phyloP scores from a whole-genome alignment of 352 stramenopile genomes.

The Phytopythium vexans region DNA sequence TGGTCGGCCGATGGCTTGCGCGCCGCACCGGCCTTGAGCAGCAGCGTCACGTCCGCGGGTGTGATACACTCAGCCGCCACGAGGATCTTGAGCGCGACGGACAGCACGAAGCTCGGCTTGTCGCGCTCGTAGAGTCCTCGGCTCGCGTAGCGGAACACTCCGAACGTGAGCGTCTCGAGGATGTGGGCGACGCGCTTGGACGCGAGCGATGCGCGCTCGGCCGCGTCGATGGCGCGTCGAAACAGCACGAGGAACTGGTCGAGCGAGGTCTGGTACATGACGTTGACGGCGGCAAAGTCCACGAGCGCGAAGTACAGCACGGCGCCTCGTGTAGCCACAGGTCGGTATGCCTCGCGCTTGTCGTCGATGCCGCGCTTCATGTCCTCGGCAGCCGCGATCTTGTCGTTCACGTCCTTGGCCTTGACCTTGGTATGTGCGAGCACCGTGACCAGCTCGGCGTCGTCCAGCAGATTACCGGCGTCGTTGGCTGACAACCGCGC shows the following conservation, averaged over 20 bases:
- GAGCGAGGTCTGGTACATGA: constrained; percentile 90
- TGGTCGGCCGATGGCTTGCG: constrained; percentile 61
- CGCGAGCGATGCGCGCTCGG: constrained; percentile 71
- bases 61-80: constrained; percentile 56
- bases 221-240: constrained; percentile 74
- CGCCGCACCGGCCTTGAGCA: constrained; percentile 69
- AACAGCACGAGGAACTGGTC: constrained; percentile 91
- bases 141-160: constrained; percentile 73
- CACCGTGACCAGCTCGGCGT: constrained; percentile 83
- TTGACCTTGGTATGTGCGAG: constrained; percentile 90
- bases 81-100: constrained; percentile 75
- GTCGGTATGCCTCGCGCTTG: constrained; percentile 90
- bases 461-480: constrained; percentile 85
- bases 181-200: constrained; percentile 88
- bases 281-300: constrained; percentile 84
- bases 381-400: constrained; percentile 84
- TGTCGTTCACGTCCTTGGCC: constrained; percentile 88
- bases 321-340: constrained; percentile 81
- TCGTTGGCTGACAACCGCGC: constrained; percentile 82
- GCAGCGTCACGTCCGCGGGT: constrained; percentile 54
- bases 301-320: constrained; percentile 91
- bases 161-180: constrained; percentile 84
- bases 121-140: constrained; percentile 74
- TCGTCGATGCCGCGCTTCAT: constrained; percentile 89
- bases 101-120: constrained; percentile 71